Evolutionary conservation across 768 basidiomycete genomes (phyloP).

Genomic region (Kockovaella imperatae): DNA sequence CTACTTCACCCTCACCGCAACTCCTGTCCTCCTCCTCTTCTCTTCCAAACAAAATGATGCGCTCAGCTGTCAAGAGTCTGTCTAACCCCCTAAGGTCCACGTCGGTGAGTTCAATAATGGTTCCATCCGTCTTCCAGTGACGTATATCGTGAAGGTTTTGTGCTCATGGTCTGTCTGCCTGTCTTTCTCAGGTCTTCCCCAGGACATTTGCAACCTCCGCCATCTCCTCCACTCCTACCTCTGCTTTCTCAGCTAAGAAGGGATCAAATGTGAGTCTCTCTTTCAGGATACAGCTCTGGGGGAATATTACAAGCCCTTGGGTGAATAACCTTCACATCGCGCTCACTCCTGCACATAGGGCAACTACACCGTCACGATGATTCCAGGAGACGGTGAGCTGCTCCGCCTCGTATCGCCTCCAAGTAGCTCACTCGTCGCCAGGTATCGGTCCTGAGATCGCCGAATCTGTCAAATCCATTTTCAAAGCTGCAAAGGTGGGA

Average conservation of each 20-base stretch:
- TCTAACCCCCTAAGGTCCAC: too few relatives aligned
- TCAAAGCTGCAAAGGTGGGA: conserved; percentile 65
- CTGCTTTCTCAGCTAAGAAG: conserved; percentile 84
- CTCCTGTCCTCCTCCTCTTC: too few relatives aligned
- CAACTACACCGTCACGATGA: conserved; percentile 91
- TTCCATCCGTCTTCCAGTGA: too few relatives aligned
- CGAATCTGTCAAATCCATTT: conserved; percentile 90
- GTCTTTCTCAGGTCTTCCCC: conserved; percentile 10
- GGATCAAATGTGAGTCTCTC: conserved; percentile 61
- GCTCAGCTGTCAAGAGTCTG: too few relatives aligned
- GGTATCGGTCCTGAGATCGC: conserved; percentile 99
- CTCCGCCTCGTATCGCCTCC: background rate
- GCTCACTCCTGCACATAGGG: conserved; percentile 53
- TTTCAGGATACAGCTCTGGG: conserved; percentile 13
- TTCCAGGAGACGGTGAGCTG: conserved; percentile 84
- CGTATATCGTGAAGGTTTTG: too few relatives aligned
- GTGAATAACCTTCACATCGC: background rate
- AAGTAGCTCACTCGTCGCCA: conserved; percentile 39
- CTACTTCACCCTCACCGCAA: too few relatives aligned
- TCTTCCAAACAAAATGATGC: too few relatives aligned
- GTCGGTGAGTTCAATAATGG: too few relatives aligned
- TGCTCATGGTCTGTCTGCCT: too few relatives aligned
- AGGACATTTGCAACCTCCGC: conserved; percentile 40
- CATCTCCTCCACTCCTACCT: conserved; percentile 59
- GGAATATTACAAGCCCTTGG: background rate